These are phyloP conservation scores for Fraxinus quadrangulata DNA, from an alignment of 257 asterid genomes.

Conservation along the genomic window DNA sequence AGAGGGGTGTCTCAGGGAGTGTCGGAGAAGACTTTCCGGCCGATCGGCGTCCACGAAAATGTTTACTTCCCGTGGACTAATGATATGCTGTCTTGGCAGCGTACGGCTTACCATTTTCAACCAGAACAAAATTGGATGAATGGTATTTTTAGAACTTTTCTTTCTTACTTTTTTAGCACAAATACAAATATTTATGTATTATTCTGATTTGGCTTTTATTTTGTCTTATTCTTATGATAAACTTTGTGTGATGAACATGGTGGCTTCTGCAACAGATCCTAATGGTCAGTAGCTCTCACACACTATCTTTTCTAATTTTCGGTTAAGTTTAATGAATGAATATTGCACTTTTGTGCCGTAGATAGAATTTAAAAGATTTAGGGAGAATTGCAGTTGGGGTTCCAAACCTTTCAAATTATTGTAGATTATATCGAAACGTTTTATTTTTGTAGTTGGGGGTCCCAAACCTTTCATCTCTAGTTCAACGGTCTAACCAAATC, in stretches of 20 bases:
- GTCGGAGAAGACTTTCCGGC: constrained; percentile 71
- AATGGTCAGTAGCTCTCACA: neutral
- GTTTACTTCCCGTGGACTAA: constrained; percentile 59
- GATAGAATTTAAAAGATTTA: too few relatives aligned
- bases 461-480: too few relatives aligned
- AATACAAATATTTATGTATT: neutral
- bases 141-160: constrained; percentile 35
- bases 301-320: too few relatives aligned
- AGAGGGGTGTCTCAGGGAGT: constrained; percentile 72
- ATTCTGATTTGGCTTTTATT: neutral
- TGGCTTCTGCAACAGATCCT: neutral
- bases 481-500: too few relatives aligned
- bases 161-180: too few relatives aligned
- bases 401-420: too few relatives aligned
- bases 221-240: neutral
- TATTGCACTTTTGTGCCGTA: too few relatives aligned
- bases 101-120: constrained; percentile 75
- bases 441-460: too few relatives aligned
- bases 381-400: too few relatives aligned
- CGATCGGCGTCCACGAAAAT: constrained; percentile 32
- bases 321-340: too few relatives aligned
- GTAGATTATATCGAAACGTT: too few relatives aligned
- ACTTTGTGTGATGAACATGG: neutral
- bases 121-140: constrained; percentile 83
- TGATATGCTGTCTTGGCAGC: constrained; percentile 79